Percentiles rank a stretch among this genome's conserved stretches.
These are phyloP conservation scores for Apophysomyces variabilis DNA, from an alignment of 371 early-diverging fungal species.

Conservation along the genomic window DNA sequence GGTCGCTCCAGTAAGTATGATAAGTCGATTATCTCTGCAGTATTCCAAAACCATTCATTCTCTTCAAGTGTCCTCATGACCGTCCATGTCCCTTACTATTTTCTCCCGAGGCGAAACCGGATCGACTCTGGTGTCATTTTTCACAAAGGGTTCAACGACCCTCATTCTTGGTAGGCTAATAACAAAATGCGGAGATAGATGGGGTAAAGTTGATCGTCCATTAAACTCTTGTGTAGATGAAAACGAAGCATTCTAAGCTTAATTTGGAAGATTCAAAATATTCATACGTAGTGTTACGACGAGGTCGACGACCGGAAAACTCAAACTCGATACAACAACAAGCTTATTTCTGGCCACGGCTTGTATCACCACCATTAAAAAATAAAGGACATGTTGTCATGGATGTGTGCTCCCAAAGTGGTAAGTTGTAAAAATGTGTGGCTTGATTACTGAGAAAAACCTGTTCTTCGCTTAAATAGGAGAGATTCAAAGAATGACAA, in stretches of 20 bases:
- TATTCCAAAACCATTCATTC: not conserved
- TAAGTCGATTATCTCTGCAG: not conserved
- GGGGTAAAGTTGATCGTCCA: not conserved
- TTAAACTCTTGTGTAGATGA: conserved; percentile 52
- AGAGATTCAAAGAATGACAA: conserved; percentile 70
- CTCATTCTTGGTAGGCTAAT: conserved; percentile 54
- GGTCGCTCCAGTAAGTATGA: conserved; percentile 68
- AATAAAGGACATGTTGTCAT: conserved; percentile 77
- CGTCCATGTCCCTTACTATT: conserved; percentile 68
- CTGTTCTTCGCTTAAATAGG: conserved; percentile 22
- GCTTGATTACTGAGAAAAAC: conserved; percentile 5
- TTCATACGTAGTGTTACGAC: conserved; percentile 79
- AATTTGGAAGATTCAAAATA: conserved; percentile 82
- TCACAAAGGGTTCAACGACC: conserved; percentile 83
- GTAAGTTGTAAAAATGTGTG: conserved; percentile 23
- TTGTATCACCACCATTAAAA: conserved; percentile 76
- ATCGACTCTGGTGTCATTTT: conserved; percentile 81
- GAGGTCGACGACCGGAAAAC: conserved; percentile 58
- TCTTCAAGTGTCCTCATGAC: conserved; percentile 77
- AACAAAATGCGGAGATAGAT: not conserved
- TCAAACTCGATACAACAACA: conserved; percentile 33
- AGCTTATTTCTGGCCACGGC: conserved; percentile 74
- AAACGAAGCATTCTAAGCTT: conserved; percentile 69
- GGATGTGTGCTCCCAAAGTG: conserved; percentile 68
- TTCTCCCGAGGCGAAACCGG: conserved; percentile 46